phyloP scores from a whole-genome alignment of 192 early-diverging fungal genomes.

The Rhizoclosmatium globosum region DNA sequence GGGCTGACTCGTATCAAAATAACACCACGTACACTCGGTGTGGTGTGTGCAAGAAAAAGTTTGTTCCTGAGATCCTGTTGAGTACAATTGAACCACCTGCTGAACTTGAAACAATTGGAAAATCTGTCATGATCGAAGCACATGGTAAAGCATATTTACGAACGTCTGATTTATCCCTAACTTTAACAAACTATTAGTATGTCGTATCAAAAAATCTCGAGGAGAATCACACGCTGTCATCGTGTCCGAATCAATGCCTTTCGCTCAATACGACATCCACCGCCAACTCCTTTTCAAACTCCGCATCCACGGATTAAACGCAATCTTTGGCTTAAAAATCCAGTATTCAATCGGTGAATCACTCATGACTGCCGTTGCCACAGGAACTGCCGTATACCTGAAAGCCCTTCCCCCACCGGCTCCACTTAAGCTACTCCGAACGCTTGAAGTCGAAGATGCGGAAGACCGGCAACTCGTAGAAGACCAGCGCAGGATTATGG shows the following conservation, averaged over 20 bases:
- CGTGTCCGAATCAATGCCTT: constrained; percentile 82
- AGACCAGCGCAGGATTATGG: constrained; percentile 74
- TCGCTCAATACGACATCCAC: constrained; percentile 85
- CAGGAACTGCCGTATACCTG: constrained; percentile 76
- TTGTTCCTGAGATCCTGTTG: constrained; percentile 79
- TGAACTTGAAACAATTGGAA: constrained; percentile 74
- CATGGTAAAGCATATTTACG: constrained; percentile 55
- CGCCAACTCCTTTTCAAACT: constrained; percentile 83
- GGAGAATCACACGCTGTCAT: constrained; percentile 74
- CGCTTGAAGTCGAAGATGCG: constrained; percentile 75
- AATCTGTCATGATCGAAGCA: constrained; percentile 76
- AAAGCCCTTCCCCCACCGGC: constrained; percentile 76
- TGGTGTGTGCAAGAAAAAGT: constrained; percentile 72
- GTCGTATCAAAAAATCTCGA: constrained; percentile 51
- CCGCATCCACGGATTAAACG: constrained; percentile 78
- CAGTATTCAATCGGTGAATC: constrained; percentile 64
- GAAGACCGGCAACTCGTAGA: constrained; percentile 75
- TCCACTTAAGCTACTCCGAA: constrained; percentile 74
- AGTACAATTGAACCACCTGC: constrained; percentile 77
- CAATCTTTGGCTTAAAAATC: constrained; percentile 75
- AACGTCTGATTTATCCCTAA: not conserved
- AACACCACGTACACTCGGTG: constrained; percentile 73
- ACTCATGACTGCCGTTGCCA: constrained; percentile 71
- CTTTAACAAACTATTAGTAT: constrained; percentile 47
- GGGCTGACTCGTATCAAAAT: constrained; percentile 67